A percentile compares a stretch with the other conserved stretches of the same genome.
phyloP scores from a whole-genome alignment of 306 rosid species.

The Arachis stenosperma region DNA sequence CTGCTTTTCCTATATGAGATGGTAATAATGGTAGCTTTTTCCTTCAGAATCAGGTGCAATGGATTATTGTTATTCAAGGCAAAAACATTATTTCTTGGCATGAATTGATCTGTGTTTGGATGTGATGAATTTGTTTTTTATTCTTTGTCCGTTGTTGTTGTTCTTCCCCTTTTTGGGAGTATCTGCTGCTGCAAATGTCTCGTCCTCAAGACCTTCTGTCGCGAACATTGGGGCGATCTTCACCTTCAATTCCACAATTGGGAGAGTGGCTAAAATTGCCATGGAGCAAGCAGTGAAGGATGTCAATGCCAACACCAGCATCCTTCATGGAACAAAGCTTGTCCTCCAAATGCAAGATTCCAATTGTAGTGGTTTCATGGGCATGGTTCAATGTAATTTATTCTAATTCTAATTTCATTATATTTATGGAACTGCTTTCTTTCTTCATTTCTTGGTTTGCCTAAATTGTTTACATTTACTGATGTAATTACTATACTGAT shows the following conservation, averaged over 20 bases:
- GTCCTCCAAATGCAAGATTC: slow-evolving; percentile 49
- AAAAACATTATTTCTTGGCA: not conserved
- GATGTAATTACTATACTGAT: slow-evolving; percentile 11
- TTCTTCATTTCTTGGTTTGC: not conserved
- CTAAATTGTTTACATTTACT: not conserved
- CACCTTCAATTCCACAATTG: slow-evolving; percentile 69
- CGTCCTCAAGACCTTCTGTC: slow-evolving; percentile 53
- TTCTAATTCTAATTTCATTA: not conserved
- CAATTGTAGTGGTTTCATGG: slow-evolving; percentile 84
- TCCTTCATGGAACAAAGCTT: slow-evolving; percentile 68
- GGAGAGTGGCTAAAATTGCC: slow-evolving; percentile 82
- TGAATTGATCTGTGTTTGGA: not conserved
- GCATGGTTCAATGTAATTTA: slow-evolving; percentile 77
- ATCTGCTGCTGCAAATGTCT: slow-evolving; percentile 31
- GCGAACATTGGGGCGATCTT: slow-evolving; percentile 84
- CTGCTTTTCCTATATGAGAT: not conserved
- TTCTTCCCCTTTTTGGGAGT: slow-evolving; percentile 36
- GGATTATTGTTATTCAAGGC: not conserved
- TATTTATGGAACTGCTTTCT: not conserved
- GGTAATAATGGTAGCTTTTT: not conserved
- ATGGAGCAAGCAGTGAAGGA: slow-evolving; percentile 81
- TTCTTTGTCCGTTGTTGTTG: slow-evolving; percentile 35
- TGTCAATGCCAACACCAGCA: slow-evolving; percentile 67
- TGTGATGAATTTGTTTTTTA: slow-evolving; percentile 52
- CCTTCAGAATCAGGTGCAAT: not conserved